These are phyloP conservation scores for Xylariomycetidae sp. DNA, from an alignment of 2,329 filamentous ascomycete species.

Conservation along the genomic window DNA sequence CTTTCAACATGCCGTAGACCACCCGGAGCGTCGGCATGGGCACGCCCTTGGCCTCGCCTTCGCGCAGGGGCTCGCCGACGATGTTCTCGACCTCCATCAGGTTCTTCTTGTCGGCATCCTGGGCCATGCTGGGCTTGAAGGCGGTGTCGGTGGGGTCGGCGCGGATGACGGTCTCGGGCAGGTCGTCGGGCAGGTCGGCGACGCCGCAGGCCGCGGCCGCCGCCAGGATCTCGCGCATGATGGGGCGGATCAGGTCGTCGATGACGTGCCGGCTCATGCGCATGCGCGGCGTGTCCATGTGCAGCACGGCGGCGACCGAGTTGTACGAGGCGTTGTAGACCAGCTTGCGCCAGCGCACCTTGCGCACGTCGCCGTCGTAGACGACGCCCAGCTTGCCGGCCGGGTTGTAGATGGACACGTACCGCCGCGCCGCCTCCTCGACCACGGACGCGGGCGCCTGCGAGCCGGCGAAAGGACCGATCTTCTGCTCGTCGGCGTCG, in stretches of 20 bases:
- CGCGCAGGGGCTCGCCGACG: conserved; percentile 51
- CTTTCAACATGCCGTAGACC: conserved; percentile 43
- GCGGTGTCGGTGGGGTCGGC: conserved; percentile 44
- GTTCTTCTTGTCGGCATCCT: conserved; percentile 48
- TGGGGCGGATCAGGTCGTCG: conserved; percentile 44
- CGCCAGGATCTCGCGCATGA: conserved; percentile 48
- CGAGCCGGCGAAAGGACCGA: conserved; percentile 45
- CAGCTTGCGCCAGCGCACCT: conserved; percentile 45
- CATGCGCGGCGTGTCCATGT: conserved; percentile 47
- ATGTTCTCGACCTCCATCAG: conserved; percentile 53
- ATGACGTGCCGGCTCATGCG: conserved; percentile 39
- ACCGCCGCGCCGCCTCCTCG: conserved; percentile 32
- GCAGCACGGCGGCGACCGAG: conserved; percentile 45
- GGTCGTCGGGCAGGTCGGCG: conserved; percentile 32
- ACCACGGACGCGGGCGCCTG: conserved; percentile 19
- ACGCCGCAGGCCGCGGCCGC: conserved; percentile 40
- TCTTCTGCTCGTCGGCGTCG: conserved; percentile 42
- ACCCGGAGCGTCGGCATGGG: conserved; percentile 43
- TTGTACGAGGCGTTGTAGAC: conserved; percentile 49
- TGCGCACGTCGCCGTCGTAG: conserved; percentile 37
- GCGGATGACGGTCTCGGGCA: conserved; percentile 41
- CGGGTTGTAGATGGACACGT: conserved; percentile 43
- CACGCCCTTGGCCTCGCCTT: conserved; percentile 43
- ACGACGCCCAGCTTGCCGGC: conserved; percentile 38
- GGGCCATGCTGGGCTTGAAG: conserved; percentile 50